Percentiles rank a stretch among this genome's conserved stretches.
phyloP scores from a whole-genome alignment of 148 eudicot genomes.

The Rhododendron kiyosumense region DNA sequence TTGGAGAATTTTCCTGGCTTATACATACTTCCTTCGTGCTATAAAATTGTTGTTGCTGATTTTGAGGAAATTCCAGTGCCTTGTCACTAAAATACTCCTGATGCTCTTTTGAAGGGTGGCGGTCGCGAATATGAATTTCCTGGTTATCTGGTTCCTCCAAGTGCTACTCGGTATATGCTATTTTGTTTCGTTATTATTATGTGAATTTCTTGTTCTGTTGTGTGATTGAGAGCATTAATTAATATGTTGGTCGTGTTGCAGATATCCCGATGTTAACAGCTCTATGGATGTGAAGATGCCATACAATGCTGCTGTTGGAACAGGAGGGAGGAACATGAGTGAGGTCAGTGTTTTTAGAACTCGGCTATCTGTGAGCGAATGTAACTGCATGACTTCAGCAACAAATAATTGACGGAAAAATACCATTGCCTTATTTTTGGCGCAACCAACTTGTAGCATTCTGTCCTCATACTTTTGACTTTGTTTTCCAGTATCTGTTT shows the following conservation, averaged over 20 bases:
- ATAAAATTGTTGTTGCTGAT: neutral
- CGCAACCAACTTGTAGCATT: neutral
- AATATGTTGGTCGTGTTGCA: conserved; percentile 10
- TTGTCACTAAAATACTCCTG: conserved; percentile 9
- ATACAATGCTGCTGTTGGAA: conserved; percentile 26
- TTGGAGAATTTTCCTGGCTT: neutral
- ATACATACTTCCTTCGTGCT: neutral
- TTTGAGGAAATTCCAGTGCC: neutral
- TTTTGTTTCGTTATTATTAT: neutral
- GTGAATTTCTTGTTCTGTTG: neutral
- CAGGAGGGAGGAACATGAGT: conserved; percentile 26
- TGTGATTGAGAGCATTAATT: neutral
- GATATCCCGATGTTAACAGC: conserved; percentile 35
- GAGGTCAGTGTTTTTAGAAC: conserved; percentile 25
- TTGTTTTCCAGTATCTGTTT: neutral
- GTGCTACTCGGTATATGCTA: conserved; percentile 38
- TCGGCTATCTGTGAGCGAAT: neutral
- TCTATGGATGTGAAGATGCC: conserved; percentile 30
- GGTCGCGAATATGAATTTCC: conserved; percentile 37
- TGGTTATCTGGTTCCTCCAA: conserved; percentile 44
- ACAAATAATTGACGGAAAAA: too few relatives aligned
- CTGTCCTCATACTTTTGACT: neutral
- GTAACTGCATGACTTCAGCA: conserved; percentile 14
- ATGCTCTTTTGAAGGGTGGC: conserved; percentile 33
- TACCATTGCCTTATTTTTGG: neutral